phyloP scores from a whole-genome alignment of 345 rosid species.

The Eucalyptus tenuipes region DNA sequence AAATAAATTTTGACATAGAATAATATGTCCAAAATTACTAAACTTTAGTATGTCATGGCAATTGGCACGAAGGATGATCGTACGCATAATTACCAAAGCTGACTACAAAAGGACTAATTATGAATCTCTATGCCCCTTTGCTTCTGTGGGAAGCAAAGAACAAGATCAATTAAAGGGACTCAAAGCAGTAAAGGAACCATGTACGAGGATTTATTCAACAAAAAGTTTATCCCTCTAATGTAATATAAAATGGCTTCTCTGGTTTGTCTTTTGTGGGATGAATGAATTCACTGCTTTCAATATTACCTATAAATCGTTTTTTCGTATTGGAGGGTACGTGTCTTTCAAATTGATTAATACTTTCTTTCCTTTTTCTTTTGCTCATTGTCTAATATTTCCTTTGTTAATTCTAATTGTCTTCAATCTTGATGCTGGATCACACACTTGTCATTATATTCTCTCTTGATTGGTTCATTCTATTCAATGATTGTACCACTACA shows the following conservation, averaged over 20 bases:
- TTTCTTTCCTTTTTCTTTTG: neutral
- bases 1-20: no score
- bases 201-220: neutral
- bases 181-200: neutral
- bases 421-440: neutral
- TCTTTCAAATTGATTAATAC: neutral
- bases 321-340: neutral
- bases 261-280: neutral
- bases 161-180: neutral
- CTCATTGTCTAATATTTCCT: neutral
- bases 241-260: neutral
- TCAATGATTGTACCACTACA: neutral
- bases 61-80: no score
- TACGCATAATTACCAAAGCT: no score
- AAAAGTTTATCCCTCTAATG: neutral
- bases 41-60: no score
- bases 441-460: neutral
- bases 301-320: neutral
- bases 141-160: neutral
- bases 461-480: neutral
- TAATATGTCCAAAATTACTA: no score
- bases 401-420: neutral
- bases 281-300: neutral
- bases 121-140: neutral
- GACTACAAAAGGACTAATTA: no score